Conservation (phyloP, 2,329 filamentous ascomycete species). For the Aspergillus unguis region DNA sequence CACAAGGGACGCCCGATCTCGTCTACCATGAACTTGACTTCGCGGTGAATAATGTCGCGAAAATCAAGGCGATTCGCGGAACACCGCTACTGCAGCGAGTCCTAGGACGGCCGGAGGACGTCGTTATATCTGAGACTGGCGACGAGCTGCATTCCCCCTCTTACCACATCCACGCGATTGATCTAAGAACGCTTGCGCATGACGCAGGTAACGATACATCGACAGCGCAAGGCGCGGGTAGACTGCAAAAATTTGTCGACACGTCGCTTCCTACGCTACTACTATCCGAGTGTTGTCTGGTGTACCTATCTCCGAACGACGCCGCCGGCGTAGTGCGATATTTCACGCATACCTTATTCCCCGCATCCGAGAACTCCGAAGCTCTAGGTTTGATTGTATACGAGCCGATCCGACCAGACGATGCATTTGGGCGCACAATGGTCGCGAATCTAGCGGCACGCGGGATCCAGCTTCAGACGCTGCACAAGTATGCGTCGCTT, state of each 20-base stretch:
- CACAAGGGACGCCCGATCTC: conserved; percentile 47
- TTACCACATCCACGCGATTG: conserved; percentile 61
- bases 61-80: conserved; percentile 50
- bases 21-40: conserved; percentile 95
- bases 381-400: conserved; percentile 69
- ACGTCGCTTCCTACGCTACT: conserved; percentile 71
- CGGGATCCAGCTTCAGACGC: conserved; percentile 78
- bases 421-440: conserved; percentile 91
- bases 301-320: conserved; percentile 70
- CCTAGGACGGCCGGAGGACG: conserved; percentile 29
- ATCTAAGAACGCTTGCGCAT: conserved; percentile 60
- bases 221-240: conserved; percentile 18
- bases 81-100: conserved; percentile 30
- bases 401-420: conserved; percentile 79
- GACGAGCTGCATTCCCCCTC: conserved; percentile 46
- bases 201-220: conserved; percentile 23
- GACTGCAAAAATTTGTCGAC: conserved; percentile 48
- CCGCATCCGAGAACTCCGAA: not conserved
- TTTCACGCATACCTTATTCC: conserved; percentile 56
- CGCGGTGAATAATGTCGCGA: conserved; percentile 65
- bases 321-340: conserved; percentile 63
- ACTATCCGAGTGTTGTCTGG: conserved; percentile 91
- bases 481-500: conserved; percentile 68
- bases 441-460: conserved; percentile 79
- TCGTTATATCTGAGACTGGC: conserved; percentile 37